Conservation (phyloP, 257 asterid species). For the Agastache rugosa region DNA sequence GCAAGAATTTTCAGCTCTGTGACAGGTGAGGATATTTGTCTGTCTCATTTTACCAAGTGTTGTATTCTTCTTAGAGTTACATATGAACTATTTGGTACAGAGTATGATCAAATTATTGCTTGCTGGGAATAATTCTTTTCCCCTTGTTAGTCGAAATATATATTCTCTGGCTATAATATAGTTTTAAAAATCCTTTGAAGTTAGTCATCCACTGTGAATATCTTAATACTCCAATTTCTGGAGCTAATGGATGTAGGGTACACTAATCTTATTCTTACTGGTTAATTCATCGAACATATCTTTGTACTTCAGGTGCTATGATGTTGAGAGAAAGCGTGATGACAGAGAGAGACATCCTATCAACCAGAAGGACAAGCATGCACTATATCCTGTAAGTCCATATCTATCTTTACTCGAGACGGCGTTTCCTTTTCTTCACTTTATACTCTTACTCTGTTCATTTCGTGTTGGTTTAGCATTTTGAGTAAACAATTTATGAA, state of each 20-base stretch:
- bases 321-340: slow-evolving; percentile 76
- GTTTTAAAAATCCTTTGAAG: slow-evolving; percentile 1
- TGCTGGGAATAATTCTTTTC: not conserved
- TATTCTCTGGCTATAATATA: not conserved
- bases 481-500: slow-evolving; percentile 35
- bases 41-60: not conserved
- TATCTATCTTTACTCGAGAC: not conserved
- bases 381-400: slow-evolving; percentile 68
- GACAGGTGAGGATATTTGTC: slow-evolving; percentile 60
- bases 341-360: slow-evolving; percentile 94
- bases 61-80: not conserved
- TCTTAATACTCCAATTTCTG: not conserved
- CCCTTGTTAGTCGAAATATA: not conserved
- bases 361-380: slow-evolving; percentile 82
- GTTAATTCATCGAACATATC: slow-evolving; percentile 10
- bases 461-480: slow-evolving; percentile 19
- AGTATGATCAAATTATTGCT: not conserved
- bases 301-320: slow-evolving; percentile 75
- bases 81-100: slow-evolving; percentile 7
- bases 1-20: slow-evolving; percentile 88
- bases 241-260: not conserved
- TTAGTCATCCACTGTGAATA: not conserved
- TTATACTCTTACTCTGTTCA: not conserved
- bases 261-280: not conserved
- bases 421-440: slow-evolving; percentile 5